Base-by-base conservation (phyloP, 176 grass and related monocot species). In the Musa troglodytarum region DNA sequence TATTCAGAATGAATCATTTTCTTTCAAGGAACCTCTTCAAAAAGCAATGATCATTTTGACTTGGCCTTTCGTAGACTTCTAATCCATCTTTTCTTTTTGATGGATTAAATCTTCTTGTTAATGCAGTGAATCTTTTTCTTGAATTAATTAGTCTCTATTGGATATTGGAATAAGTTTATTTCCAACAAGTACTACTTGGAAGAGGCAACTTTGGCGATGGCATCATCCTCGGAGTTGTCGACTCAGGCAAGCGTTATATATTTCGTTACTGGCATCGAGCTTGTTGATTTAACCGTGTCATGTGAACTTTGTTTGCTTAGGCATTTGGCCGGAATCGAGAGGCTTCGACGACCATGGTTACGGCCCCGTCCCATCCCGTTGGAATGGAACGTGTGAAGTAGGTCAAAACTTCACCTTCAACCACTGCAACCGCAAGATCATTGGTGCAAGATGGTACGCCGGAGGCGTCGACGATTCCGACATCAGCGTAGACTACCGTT, bases 271-370 rank as follows among this genome's bases (percentile, higher is more conserved):
- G 26, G 1, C 26, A 28, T 28, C 2, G 61, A 77, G 13, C 16
- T 75, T 15, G 90, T 55, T 67, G 25, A 25, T 25, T 25, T 25
- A 0, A 25, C 25, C 25, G 86, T 26, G 90, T 80, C 17, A 1
- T 73, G 65, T 9, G 24, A 66, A 58, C 12, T 55, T 16, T 58
- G 67, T 25, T 7, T 28, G 11, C 19, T 8, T 26, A 93, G 91
- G 91, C 76, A 87, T 93, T 80, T 93, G 91, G 91, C 91, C 91
- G 67, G 87, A 93, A 80, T 89, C 91, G 2, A 80, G 58, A n/a
- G 90, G 85, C 63, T 93, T 93, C 76, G 55, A 71, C 57, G 91
- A 93, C 51, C 68, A 88, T 67, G 87, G 82, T 50, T 89, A 87
- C 77, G 15, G 80, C 64, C 85, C 91, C 19, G 67, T 90, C 68